Base-by-base conservation (phyloP, 1,284 basidiomycete species). In the Cryptococcus sp. region DNA sequence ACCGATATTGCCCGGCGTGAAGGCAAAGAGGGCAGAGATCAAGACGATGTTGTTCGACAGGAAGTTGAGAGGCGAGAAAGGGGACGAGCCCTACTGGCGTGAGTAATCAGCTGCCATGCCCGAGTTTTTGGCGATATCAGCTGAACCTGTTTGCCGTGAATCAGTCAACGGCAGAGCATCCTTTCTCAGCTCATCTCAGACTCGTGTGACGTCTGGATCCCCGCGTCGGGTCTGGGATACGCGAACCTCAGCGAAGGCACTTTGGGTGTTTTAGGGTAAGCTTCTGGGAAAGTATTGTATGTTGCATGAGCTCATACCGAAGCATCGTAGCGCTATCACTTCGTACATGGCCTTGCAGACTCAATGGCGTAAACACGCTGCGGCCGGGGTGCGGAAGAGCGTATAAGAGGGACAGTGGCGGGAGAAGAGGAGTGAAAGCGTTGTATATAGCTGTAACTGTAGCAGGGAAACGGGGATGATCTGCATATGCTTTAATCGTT, bases 171-270 rank as follows among this genome's bases (percentile, higher is more conserved):
- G 41, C 68, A 76, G 52, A 69, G 64, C 19, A 64, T 80, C 45
- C 56, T 78, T 38, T 74, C 71, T n/a, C 78, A 79, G 59, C 58
- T 78, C 44, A 63, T 77, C 52, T 74, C 68, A 48, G 79, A 80
- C 61, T 63, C 72, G 17, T 71, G 73, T 57, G 79, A 80, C 64
- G 61, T 93, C 65, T 91, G 90, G 86, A 86, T 94, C 72, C 96
- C 95, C 13, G 90, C 93, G 13, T 88, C 89, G 47, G 88, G 85
- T 62, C 83, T 93, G 47, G 91, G 88, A 48, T 81, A 91, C 60
- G 84, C 89, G 65, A 84, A 86, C 68, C 73, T 96, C 66, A 93
- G 90, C 75, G 95, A 99, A 62, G 95, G 95, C 47, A 73, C 86
- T 19, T 80, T 94, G 39, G 93, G 93, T 59, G 81, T 89, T 57